Conservation (phyloP, 1,284 basidiomycete species). For the Fomitopsis betulina region DNA sequence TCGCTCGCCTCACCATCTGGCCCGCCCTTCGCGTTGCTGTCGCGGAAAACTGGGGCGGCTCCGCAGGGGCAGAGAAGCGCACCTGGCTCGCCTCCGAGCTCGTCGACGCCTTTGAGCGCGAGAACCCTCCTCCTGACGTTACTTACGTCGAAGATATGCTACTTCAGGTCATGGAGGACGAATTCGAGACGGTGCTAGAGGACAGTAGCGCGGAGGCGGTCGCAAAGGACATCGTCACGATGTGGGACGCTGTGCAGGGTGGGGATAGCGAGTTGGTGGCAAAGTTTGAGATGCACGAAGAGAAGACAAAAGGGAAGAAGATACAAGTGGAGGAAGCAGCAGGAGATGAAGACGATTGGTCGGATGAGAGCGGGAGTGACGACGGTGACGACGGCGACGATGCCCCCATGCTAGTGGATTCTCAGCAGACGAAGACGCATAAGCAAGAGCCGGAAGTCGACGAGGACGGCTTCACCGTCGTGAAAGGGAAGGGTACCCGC, state of each 20-base stretch:
- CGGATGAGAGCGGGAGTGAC: constrained; percentile 44
- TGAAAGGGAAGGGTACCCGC: constrained; percentile 60
- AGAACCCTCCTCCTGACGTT: constrained; percentile 54
- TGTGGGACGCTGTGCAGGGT: constrained; percentile 55
- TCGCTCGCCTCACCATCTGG: constrained; percentile 79
- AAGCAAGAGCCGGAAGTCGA: constrained; percentile 70
- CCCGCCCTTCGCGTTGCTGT: constrained; percentile 81
- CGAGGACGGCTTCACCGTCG: constrained; percentile 84
- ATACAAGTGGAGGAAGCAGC: constrained; percentile 42
- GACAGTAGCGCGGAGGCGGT: constrained; percentile 75
- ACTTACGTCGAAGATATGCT: constrained; percentile 77
- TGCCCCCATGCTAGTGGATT: constrained; percentile 48
- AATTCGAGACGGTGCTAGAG: constrained; percentile 79
- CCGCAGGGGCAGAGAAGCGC: constrained; percentile 65
- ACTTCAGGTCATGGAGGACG: constrained; percentile 77
- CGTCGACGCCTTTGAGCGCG: constrained; percentile 79
- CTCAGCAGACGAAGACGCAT: constrained; percentile 22
- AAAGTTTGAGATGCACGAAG: constrained; percentile 60
- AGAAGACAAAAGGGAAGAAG: constrained; percentile 54
- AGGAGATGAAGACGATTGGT: constrained; percentile 37
- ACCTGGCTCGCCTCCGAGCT: constrained; percentile 79
- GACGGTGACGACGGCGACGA: constrained; percentile 43
- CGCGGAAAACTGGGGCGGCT: constrained; percentile 79
- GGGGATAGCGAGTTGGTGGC: constrained; percentile 42
- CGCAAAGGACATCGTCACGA: constrained; percentile 60